Percentiles rank a stretch among this genome's conserved stretches.
Evolutionary conservation across 768 basidiomycete genomes (phyloP).

Genomic region (Xanthoconium stramineum): DNA sequence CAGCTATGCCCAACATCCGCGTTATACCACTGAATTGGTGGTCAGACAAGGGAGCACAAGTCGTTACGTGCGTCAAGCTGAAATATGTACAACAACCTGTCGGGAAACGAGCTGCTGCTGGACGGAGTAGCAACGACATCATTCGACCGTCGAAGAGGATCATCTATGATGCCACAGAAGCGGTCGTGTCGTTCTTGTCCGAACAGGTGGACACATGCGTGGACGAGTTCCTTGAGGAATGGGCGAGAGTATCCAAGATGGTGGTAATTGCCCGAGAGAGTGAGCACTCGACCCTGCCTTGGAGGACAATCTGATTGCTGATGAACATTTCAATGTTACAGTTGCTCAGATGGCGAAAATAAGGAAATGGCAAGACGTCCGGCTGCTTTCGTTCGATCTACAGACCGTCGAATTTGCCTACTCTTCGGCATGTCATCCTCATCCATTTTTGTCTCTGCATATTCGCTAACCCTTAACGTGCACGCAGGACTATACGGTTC

Average conservation of each 20-base stretch:
- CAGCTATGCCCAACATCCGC: constrained; percentile 89
- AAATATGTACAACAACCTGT: constrained; percentile 87
- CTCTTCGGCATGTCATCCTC: constrained; percentile 43
- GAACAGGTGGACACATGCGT: constrained; percentile 87
- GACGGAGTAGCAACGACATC: constrained; percentile 47
- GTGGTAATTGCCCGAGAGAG: constrained; percentile 90
- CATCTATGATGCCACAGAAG: constrained; percentile 85
- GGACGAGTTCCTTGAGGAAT: constrained; percentile 87
- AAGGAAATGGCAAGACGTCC: constrained; percentile 69
- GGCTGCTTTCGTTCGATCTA: constrained; percentile 85
- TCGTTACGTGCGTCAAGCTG: constrained; percentile 86
- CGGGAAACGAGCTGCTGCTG: constrained; percentile 60
- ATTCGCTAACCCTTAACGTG: neutral
- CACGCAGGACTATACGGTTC: constrained; percentile 66
- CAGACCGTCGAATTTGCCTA: constrained; percentile 92
- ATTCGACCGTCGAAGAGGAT: constrained; percentile 86
- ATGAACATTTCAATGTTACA: constrained; percentile 23
- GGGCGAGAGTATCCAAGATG: constrained; percentile 91
- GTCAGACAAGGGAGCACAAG: constrained; percentile 75
- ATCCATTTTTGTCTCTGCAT: neutral
- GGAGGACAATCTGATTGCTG: neutral
- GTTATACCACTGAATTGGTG: constrained; percentile 91
- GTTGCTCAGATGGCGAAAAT: constrained; percentile 82
- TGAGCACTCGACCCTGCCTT: constrained; percentile 27
- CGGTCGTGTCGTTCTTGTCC: constrained; percentile 85